Conservation (phyloP, 257 asterid genomes). For the Primulina eburnea region DNA sequence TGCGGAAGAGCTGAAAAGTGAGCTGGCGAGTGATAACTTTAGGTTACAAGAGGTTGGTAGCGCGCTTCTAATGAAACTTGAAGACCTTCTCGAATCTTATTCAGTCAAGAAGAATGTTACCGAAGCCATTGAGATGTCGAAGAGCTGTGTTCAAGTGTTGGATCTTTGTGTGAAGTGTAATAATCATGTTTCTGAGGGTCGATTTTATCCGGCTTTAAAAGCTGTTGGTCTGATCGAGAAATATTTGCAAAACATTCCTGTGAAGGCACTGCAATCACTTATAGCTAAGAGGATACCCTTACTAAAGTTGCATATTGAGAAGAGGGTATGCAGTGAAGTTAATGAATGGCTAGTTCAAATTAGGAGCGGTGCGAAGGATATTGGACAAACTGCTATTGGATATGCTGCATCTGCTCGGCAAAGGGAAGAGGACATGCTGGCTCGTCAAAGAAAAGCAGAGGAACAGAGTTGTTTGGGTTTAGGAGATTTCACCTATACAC, state of each 20-base stretch:
- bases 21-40: conserved; percentile 76
- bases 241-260: conserved; percentile 65
- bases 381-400: conserved; percentile 84
- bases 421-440: conserved; percentile 89
- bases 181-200: conserved; percentile 65
- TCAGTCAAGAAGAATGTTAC: conserved; percentile 71
- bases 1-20: conserved; percentile 86
- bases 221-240: conserved; percentile 83
- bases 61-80: conserved; percentile 65
- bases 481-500: conserved; percentile 69
- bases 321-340: conserved; percentile 70
- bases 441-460: conserved; percentile 90
- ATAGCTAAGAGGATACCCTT: conserved; percentile 64
- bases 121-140: conserved; percentile 81
- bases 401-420: conserved; percentile 85
- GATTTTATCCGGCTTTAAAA: conserved; percentile 84
- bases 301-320: conserved; percentile 72
- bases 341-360: conserved; percentile 89
- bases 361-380: conserved; percentile 76
- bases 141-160: conserved; percentile 64
- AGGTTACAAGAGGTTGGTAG: conserved; percentile 82
- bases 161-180: conserved; percentile 85
- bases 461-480: conserved; percentile 79
- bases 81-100: conserved; percentile 81
- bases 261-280: conserved; percentile 50